Conservation (phyloP, 129 eudicot species). For the Artemisia tridentata region DNA sequence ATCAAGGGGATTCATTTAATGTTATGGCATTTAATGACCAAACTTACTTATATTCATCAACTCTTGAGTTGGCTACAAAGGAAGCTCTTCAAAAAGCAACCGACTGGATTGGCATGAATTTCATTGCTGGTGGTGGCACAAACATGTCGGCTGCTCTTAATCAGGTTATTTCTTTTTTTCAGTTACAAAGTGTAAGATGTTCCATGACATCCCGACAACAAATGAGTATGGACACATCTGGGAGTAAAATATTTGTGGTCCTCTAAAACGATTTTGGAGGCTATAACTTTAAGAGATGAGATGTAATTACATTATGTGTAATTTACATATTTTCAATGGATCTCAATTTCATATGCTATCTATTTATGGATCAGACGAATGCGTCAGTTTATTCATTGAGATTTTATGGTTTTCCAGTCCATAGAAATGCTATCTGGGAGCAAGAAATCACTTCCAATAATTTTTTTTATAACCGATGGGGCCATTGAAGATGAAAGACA, state of each 20-base stretch:
- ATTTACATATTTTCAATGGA: neutral
- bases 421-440: slow-evolving; percentile 62
- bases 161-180: slow-evolving; percentile 50
- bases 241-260: neutral
- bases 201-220: neutral
- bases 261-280: slow-evolving; percentile 9
- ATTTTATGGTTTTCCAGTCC: slow-evolving; percentile 49
- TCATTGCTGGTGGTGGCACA: slow-evolving; percentile 81
- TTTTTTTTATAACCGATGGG: slow-evolving; percentile 85
- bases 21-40: slow-evolving; percentile 80
- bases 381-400: neutral
- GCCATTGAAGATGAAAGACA: slow-evolving; percentile 90
- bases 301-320: slow-evolving; percentile 1
- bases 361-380: neutral
- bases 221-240: neutral
- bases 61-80: slow-evolving; percentile 56
- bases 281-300: neutral
- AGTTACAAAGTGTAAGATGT: slow-evolving; percentile 14
- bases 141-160: slow-evolving; percentile 65
- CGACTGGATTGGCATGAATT: slow-evolving; percentile 70
- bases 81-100: slow-evolving; percentile 59
- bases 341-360: neutral
- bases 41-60: slow-evolving; percentile 56
- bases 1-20: slow-evolving; percentile 59
- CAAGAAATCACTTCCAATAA: slow-evolving; percentile 50